Conservation (phyloP, 1,284 basidiomycete species). For the Irpex lacteus region DNA sequence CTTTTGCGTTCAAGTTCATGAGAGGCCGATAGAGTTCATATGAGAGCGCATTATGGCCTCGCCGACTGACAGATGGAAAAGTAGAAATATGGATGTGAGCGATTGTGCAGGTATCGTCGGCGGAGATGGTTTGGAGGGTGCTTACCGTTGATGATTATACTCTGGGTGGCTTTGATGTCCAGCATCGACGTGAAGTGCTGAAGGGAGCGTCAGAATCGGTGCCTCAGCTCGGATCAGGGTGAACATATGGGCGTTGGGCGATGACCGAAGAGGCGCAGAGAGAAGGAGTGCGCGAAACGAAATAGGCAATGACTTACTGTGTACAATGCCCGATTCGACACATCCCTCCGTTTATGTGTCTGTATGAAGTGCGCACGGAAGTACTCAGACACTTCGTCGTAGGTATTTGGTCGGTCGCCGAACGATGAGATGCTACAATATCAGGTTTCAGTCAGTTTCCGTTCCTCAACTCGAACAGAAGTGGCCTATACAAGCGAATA, state of each 20-base stretch:
- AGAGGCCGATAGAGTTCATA: constrained; percentile 22
- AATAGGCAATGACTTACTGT: constrained; percentile 45
- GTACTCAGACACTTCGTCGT: constrained; percentile 69
- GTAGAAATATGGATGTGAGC: neutral
- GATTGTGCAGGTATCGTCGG: neutral
- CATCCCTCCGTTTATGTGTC: constrained; percentile 65
- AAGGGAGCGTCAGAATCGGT: neutral
- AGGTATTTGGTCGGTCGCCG: constrained; percentile 70
- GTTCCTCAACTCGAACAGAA: neutral
- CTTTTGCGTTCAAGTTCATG: constrained; percentile 8
- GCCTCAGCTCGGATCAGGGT: neutral
- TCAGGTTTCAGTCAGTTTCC: neutral
- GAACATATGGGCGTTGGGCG: neutral
- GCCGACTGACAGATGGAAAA: constrained; percentile 15
- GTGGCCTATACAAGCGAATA: too few relatives aligned
- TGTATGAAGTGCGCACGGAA: constrained; percentile 78
- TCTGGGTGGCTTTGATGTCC: constrained; percentile 72
- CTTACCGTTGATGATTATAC: constrained; percentile 69
- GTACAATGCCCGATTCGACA: constrained; percentile 56
- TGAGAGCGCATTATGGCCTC: constrained; percentile 26
- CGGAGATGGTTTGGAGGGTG: neutral
- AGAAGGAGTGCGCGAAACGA: neutral
- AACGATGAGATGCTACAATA: constrained; percentile 70
- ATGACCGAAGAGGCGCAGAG: neutral
- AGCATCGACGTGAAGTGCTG: constrained; percentile 80